These are phyloP conservation scores for Chrysanthemum lavandulifolium DNA, from an alignment of 129 eudicot genomes.

Conservation along the genomic window DNA sequence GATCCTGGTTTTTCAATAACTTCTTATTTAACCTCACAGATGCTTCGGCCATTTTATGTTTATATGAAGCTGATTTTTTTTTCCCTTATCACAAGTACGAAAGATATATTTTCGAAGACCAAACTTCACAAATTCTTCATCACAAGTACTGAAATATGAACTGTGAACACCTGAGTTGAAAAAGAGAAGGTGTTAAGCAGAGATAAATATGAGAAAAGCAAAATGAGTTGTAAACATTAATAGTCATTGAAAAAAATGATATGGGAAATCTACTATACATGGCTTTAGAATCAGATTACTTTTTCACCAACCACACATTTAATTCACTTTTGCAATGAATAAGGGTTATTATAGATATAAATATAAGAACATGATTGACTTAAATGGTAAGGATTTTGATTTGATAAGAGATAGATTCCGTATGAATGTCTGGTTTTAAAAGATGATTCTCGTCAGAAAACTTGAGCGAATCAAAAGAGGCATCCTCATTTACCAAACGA, in stretches of 20 bases:
- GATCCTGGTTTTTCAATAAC: conserved; percentile 51
- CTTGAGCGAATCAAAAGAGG: background rate
- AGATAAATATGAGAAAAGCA: background rate
- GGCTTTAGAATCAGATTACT: too few relatives aligned
- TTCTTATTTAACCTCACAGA: conserved; percentile 44
- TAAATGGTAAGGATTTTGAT: background rate
- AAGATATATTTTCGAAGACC: conserved; percentile 33
- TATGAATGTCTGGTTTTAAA: background rate
- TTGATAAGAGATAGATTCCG: background rate
- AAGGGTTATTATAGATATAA: too few relatives aligned
- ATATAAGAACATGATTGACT: background rate
- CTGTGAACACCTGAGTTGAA: conserved; percentile 35
- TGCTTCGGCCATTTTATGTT: conserved; percentile 60
- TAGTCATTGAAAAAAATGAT: background rate
- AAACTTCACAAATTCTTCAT: conserved; percentile 42
- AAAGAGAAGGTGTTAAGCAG: background rate
- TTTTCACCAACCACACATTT: background rate
- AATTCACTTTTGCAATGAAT: background rate
- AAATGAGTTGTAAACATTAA: too few relatives aligned
- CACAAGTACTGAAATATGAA: conserved; percentile 57
- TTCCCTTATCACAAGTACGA: conserved; percentile 32
- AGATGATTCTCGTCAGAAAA: background rate
- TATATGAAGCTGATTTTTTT: conserved; percentile 40
- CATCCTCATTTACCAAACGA: conserved; percentile 5
- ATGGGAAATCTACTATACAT: background rate